Percentiles rank a stretch among this genome's conserved stretches.
These are phyloP conservation scores for Magnusiomyces suaveolens DNA, from an alignment of 1,139 yeast species.

Conservation along the genomic window DNA sequence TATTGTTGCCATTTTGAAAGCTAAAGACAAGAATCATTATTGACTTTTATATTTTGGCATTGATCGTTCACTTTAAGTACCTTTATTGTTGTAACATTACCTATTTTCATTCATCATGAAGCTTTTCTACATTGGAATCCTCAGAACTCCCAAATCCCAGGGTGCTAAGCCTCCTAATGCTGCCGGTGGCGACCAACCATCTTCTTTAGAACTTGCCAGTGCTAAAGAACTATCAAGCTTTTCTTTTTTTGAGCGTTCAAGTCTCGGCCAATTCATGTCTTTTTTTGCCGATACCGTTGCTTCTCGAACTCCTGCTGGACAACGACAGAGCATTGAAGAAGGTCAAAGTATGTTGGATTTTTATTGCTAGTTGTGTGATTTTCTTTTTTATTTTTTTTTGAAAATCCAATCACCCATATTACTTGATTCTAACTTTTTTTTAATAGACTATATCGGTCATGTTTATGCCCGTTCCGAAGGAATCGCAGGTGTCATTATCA, in stretches of 20 bases:
- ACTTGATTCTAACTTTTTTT: not conserved
- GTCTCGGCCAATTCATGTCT: slow-evolving; percentile 70
- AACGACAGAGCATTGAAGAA: slow-evolving; percentile 91
- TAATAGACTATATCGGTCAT: slow-evolving; percentile 66
- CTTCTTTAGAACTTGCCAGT: slow-evolving; percentile 53
- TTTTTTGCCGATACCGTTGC: slow-evolving; percentile 89
- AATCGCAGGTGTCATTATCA: slow-evolving; percentile 81
- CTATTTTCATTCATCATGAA: no score
- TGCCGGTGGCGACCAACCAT: not conserved
- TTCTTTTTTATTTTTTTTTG: not conserved
- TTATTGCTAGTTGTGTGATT: not conserved
- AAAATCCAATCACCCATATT: not conserved
- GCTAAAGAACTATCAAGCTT: slow-evolving; percentile 79
- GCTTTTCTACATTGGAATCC: slow-evolving; percentile 79
- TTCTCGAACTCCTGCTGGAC: slow-evolving; percentile 77
- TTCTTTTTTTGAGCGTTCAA: slow-evolving; percentile 72
- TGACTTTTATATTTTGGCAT: no score
- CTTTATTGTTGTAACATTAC: no score
- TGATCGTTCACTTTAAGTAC: no score
- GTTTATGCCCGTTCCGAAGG: slow-evolving; percentile 88
- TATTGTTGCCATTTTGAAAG: no score
- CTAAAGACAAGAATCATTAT: no score
- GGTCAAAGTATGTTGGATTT: slow-evolving; percentile 38
- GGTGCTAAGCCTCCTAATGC: slow-evolving; percentile 27
- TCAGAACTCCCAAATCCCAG: slow-evolving; percentile 51